These are phyloP conservation scores for Avena sativa DNA, from an alignment of 176 grass and related monocot species.

Conservation along the genomic window DNA sequence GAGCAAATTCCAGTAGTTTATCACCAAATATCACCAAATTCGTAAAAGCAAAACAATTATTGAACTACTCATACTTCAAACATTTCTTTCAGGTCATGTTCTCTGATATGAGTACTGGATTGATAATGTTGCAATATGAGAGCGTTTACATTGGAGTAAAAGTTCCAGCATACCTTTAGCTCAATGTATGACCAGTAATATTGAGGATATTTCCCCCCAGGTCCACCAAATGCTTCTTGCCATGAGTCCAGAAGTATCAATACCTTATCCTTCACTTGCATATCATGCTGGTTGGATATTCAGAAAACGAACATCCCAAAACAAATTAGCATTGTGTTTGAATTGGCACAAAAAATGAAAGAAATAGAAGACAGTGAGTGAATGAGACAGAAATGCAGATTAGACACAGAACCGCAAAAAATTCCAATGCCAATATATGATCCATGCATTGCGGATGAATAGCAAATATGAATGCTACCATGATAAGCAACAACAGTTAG, in stretches of 20 bases:
- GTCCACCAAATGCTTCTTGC: slow-evolving; percentile 99
- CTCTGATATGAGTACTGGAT: background rate
- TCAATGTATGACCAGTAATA: slow-evolving; percentile 93
- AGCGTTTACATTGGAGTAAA: background rate
- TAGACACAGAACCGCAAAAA: background rate
- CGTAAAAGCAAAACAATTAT: background rate
- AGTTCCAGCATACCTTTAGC: slow-evolving; percentile 64
- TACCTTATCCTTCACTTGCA: slow-evolving; percentile 91
- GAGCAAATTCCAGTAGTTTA: background rate
- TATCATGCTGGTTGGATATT: slow-evolving; percentile 71
- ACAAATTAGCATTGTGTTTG: background rate
- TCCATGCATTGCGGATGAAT: background rate
- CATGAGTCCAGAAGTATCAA: slow-evolving; percentile 95
- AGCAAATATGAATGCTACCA: background rate
- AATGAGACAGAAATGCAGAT: slow-evolving; percentile 31
- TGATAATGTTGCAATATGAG: background rate
- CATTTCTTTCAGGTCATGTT: slow-evolving; percentile 10
- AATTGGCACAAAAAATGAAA: background rate
- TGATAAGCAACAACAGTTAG: slow-evolving; percentile 1
- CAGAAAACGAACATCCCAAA: background rate
- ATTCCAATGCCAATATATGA: slow-evolving; percentile 19
- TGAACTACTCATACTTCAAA: background rate
- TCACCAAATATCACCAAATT: slow-evolving; percentile 8
- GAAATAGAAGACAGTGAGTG: background rate
- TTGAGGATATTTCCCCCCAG: slow-evolving; percentile 88